These are phyloP conservation scores for Gamarada debralockiae DNA, from an alignment of 495 filamentous ascomycete species.

Conservation along the genomic window DNA sequence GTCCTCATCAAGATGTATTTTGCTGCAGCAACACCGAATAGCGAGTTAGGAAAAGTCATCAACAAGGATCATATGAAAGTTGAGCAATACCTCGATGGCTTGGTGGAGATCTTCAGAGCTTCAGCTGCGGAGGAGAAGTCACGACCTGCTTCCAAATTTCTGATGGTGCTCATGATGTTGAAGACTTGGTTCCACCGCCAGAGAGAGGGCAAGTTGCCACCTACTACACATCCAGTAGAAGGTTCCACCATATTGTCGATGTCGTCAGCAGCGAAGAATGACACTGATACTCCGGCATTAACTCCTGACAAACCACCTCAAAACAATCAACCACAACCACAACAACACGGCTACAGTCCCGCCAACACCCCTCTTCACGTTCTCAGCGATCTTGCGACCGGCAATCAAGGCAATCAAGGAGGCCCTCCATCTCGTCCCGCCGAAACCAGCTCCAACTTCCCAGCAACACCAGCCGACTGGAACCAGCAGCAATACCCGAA, in stretches of 20 bases:
- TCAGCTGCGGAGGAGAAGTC: slow-evolving; percentile 62
- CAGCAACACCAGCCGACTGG: slow-evolving; percentile 13
- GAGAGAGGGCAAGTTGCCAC: slow-evolving; percentile 11
- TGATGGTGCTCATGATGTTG: slow-evolving; percentile 70
- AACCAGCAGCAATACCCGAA: slow-evolving; percentile 17
- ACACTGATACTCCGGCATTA: background rate
- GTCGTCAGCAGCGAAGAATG: background rate
- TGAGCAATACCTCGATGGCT: slow-evolving; percentile 65
- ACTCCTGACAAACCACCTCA: background rate
- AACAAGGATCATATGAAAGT: slow-evolving; percentile 69
- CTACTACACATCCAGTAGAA: background rate
- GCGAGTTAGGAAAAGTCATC: slow-evolving; percentile 73
- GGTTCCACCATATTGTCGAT: background rate
- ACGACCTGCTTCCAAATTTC: slow-evolving; percentile 71
- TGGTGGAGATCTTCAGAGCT: slow-evolving; percentile 62
- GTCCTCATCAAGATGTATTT: slow-evolving; percentile 87
- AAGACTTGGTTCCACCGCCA: slow-evolving; percentile 64
- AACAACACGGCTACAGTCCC: slow-evolving; percentile 22
- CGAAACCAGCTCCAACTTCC: slow-evolving; percentile 8
- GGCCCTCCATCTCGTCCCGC: slow-evolving; percentile 13
- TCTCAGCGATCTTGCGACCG: slow-evolving; percentile 65
- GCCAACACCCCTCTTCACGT: slow-evolving; percentile 58
- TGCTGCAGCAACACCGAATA: slow-evolving; percentile 59
- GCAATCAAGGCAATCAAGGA: slow-evolving; percentile 46
- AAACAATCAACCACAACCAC: slow-evolving; percentile 16